phyloP scores from a whole-genome alignment of 129 eudicot genomes.

The Chrysanthemum seticuspe region DNA sequence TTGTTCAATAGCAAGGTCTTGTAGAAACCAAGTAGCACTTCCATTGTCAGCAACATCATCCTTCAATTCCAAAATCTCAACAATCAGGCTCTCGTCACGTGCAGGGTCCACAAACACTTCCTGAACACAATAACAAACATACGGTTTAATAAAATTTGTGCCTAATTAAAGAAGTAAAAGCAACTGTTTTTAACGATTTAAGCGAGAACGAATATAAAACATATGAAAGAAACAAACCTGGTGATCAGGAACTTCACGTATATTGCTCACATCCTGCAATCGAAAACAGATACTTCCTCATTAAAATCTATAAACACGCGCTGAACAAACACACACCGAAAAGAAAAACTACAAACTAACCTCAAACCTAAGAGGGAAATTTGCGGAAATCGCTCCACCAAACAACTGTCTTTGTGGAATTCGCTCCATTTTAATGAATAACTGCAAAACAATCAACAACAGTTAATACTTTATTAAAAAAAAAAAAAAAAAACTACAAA shows the following conservation, averaged over 20 bases:
- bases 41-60: slow-evolving; percentile 66
- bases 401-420: slow-evolving; percentile 49
- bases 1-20: slow-evolving; percentile 91
- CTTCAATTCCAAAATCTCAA: slow-evolving; percentile 82
- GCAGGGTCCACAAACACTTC: slow-evolving; percentile 86
- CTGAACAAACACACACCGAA: not conserved
- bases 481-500: too few relatives aligned
- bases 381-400: slow-evolving; percentile 73
- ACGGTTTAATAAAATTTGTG: not conserved
- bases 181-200: not conserved
- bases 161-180: not conserved
- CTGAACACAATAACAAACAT: slow-evolving; percentile 32
- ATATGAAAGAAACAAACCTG: slow-evolving; percentile 55
- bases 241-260: slow-evolving; percentile 91
- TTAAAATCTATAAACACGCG: not conserved
- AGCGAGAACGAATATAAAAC: not conserved
- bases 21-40: slow-evolving; percentile 94
- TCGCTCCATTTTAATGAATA: slow-evolving; percentile 39
- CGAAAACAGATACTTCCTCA: slow-evolving; percentile 2
- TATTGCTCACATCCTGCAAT: slow-evolving; percentile 71
- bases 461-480: not conserved
- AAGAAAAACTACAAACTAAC: slow-evolving; percentile 26
- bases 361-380: slow-evolving; percentile 78
- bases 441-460: not conserved
- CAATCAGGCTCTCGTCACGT: slow-evolving; percentile 81